Conservation (phyloP, 2,329 filamentous ascomycete species). For the Stemphylium lycopersici region DNA sequence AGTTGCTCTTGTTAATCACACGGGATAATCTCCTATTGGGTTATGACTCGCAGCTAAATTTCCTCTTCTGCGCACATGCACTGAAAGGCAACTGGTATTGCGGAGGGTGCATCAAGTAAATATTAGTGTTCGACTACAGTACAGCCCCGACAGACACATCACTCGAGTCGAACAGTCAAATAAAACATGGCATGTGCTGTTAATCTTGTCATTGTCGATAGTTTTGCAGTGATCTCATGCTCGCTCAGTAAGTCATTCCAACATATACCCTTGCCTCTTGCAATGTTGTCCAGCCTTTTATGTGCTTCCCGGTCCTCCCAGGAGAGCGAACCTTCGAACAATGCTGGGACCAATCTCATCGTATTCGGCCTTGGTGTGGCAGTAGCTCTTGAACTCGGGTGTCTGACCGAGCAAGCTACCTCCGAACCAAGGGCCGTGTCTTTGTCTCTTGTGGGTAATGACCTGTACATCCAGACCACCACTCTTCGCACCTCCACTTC, state of each 20-base stretch:
- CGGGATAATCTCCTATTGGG: no score
- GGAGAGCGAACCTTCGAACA: constrained; percentile 88
- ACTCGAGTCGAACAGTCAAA: not conserved
- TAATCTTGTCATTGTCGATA: constrained; percentile 17
- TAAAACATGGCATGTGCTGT: not conserved
- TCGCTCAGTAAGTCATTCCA: constrained; percentile 19
- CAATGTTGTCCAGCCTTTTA: constrained; percentile 43
- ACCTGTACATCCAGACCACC: constrained; percentile 96
- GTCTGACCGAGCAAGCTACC: constrained; percentile 96
- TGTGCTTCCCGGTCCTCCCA: constrained; percentile 88
- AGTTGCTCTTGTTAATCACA: not conserved
- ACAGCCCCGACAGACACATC: not conserved
- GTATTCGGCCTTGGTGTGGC: constrained; percentile 77
- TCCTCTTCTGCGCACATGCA: no score
- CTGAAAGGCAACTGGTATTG: no score
- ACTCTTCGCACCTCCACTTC: constrained; percentile 89
- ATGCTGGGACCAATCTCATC: constrained; percentile 96
- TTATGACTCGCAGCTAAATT: no score
- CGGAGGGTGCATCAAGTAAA: not conserved
- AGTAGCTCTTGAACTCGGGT: constrained; percentile 97
- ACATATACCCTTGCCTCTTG: constrained; percentile 4
- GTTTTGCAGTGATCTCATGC: constrained; percentile 24
- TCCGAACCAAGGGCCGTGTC: constrained; percentile 98
- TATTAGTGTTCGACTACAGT: not conserved
- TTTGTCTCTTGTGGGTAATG: constrained; percentile 95